Evolutionary conservation across 108 stramenopile species (phyloP), one percentile per base, ranked within the genome.

Genomic region (Cyclotella cryptica): DNA sequence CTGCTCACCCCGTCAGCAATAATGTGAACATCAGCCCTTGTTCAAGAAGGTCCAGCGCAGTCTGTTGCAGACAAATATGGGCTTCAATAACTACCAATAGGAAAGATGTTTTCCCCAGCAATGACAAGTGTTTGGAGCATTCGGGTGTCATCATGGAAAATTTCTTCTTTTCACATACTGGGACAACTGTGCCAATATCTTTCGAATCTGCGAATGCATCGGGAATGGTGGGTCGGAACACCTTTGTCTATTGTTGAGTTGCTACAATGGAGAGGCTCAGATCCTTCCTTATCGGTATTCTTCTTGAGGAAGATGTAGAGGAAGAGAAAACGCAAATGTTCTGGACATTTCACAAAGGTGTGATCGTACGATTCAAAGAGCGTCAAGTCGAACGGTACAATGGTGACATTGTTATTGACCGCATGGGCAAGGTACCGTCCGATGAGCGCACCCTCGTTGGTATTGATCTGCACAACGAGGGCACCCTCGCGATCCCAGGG

Each of bases 241-340:
- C 98, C 71, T 98, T 98, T 15, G 95, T 94, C 74, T 98, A 97
- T 78, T 99, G 99, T 69, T 99, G 96, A 9, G 98, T 98, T 28
- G 81, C 86, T n/a, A 98, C 85, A 40, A 92, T 79, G 12, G 97
- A 97, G 54, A 98, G 80, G 17, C 90, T 79, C 55, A 98, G 74
- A 27, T 86, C 87, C 51, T 90, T 86, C 75, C 27, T 81, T n/a
- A n/a, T n/a, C n/a, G n/a, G n/a, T n/a, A n/a, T n/a, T n/a, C n/a
- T n/a, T n/a, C n/a, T n/a, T n/a, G n/a, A n/a, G n/a, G n/a, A n/a
- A n/a, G n/a, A n/a, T n/a, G n/a, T n/a, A n/a, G n/a, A n/a, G n/a
- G n/a, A n/a, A n/a, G n/a, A n/a, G n/a, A n/a, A n/a, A n/a, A n/a
- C n/a, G n/a, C n/a, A n/a, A n/a, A n/a, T n/a, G 75, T 10, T 81